Percentiles rank a stretch among this genome's conserved stretches.
phyloP scores from a whole-genome alignment of 2,329 filamentous ascomycete species.

The Monilinia polystroma region DNA sequence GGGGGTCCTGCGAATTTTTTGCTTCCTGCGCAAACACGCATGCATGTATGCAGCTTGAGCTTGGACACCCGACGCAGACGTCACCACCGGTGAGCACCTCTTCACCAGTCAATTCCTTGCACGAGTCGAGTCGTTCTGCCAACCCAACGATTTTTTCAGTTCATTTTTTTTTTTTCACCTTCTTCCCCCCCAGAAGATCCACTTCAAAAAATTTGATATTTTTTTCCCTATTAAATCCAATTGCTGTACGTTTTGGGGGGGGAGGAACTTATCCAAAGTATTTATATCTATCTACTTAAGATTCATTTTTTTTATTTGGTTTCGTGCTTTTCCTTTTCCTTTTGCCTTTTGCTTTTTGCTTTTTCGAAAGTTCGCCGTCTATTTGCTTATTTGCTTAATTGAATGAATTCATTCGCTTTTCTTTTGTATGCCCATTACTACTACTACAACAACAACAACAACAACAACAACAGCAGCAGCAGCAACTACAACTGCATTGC shows the following conservation, averaged over 20 bases:
- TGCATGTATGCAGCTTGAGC: conserved; percentile 11
- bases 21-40: background rate
- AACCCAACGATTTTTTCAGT: conserved; percentile 1
- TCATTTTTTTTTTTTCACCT: background rate
- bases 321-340: background rate
- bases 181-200: background rate
- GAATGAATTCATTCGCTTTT: background rate
- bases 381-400: background rate
- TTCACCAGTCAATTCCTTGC: background rate
- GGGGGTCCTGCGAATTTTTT: conserved; percentile 4
- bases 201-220: background rate
- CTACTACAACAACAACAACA: no score
- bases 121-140: conserved; percentile 10
- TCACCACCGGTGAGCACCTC: conserved; percentile 17
- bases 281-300: no score
- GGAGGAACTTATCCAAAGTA: no score
- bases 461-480: no score
- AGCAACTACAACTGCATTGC: no score
- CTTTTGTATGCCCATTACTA: background rate
- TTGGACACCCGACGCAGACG: conserved; percentile 10
- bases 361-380: no score
- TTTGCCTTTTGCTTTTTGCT: no score
- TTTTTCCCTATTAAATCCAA: background rate
- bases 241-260: no score
- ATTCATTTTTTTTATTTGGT: no score